Base-by-base conservation (phyloP, 2,329 filamentous ascomycete genomes). In the Exophiala sp. region DNA sequence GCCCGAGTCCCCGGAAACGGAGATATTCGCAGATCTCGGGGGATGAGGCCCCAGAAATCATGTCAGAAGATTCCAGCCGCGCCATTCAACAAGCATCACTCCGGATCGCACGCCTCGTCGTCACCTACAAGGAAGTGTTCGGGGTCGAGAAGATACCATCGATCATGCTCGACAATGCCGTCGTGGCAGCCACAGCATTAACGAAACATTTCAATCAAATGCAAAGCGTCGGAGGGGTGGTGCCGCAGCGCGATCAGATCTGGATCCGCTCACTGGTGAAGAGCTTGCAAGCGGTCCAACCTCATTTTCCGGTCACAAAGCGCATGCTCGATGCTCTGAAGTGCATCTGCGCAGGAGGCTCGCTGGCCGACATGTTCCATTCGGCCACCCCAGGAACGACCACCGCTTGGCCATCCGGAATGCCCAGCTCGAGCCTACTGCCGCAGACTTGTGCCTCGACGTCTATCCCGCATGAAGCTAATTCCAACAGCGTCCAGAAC, bases 111-210 rank as follows among this genome's bases (percentile, higher is more conserved):
- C 44, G 44, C n/a, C 44, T 46, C 4, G 44, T 46, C 10, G 44
- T 46, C 30, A 46, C 44, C 9, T 46, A 46, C 19, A 32, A 32
- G n/a, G 32, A 39, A 23, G 44, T 38, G n/a, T 46, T 46, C 27
- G 44, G 44, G 14, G 44, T 46, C 13, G 44, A 46, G 14, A 46
- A 46, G 29, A 46, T 46, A 32, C 44, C 44, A 10, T 46, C 44
- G 32, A 46, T 46, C 14, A 46, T 46, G 44, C 35, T 46, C 2
- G 44, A 46, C 34, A 46, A 46, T 34, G 44, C 44, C 13, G 24
- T 46, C 10, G 44, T 46, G 22, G 44, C 23, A 21, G 42, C 42
- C 11, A 32, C 42, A 10, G 24, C 24, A 1, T 32, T 45, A 27
- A 45, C 34, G 2, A 8, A 32, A 1, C 23, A 45, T 35, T 18